These are phyloP conservation scores for Pichia terricola DNA, from an alignment of 1,139 yeast species.

Conservation along the genomic window DNA sequence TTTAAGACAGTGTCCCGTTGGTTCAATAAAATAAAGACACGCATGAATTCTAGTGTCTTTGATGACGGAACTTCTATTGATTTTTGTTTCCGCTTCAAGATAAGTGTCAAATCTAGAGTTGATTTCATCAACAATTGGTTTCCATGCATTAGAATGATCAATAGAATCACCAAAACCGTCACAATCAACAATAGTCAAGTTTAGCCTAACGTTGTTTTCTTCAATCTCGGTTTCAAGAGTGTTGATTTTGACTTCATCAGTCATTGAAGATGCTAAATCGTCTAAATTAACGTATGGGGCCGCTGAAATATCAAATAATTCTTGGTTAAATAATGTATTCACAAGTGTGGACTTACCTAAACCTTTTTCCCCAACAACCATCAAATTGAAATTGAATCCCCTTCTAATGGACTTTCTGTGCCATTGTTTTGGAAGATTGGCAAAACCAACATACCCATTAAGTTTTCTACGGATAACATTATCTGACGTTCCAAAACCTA, in stretches of 20 bases:
- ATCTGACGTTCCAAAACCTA: not conserved
- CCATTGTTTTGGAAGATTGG: slow-evolving; percentile 98
- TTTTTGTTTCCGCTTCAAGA: slow-evolving; percentile 83
- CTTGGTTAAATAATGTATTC: slow-evolving; percentile 81
- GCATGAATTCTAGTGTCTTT: slow-evolving; percentile 79
- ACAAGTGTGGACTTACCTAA: slow-evolving; percentile 90
- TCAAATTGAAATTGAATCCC: slow-evolving; percentile 84
- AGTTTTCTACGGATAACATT: slow-evolving; percentile 66
- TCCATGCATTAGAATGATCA: slow-evolving; percentile 85
- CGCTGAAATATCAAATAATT: slow-evolving; percentile 37
- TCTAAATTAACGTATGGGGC: slow-evolving; percentile 11
- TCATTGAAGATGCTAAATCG: slow-evolving; percentile 15
- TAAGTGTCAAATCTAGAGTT: slow-evolving; percentile 78
- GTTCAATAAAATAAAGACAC: slow-evolving; percentile 83
- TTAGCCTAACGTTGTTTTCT: slow-evolving; percentile 87
- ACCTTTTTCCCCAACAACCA: slow-evolving; percentile 90
- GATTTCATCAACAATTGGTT: slow-evolving; percentile 86
- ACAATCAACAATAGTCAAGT: slow-evolving; percentile 76
- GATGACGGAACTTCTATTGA: slow-evolving; percentile 54
- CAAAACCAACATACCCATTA: slow-evolving; percentile 93
- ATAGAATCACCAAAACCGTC: slow-evolving; percentile 93
- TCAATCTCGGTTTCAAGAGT: slow-evolving; percentile 67
- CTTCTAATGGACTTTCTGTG: slow-evolving; percentile 89
- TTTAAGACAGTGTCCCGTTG: slow-evolving; percentile 90
- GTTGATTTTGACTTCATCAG: slow-evolving; percentile 49